Evolutionary conservation across 805 yeast species (phyloP), one percentile per base, ranked within the genome.

Genomic region (Geotrichum ghanense): DNA sequence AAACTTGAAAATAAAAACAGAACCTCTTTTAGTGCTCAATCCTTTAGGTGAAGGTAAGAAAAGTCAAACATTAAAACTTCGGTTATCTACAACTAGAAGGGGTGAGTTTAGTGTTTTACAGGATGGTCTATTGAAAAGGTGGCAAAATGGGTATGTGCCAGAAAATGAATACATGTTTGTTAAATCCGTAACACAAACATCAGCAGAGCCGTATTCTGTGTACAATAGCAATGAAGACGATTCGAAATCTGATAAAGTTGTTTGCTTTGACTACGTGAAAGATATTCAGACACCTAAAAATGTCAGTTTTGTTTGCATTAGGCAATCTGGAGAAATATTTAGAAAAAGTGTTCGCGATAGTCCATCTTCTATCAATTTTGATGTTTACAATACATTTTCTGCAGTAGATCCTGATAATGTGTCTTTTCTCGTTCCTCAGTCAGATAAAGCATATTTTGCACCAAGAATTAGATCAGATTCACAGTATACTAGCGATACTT

Each of bases 291-390:
- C 76, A 2, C 64, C 60, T n/a, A 72, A 79, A 20, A 74, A 77
- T 1, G 73, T 83, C 6, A 78, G 81, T 54, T 71, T 85, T 48
- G 78, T 89, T 23, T 88, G 97, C 62, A 82, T 89, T 83, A 70
- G 96, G 52, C 94, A 86, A 56, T 83, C 95, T 1, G 97, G 97
- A 2, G 81, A 85, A 45, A 79, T 88, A 0, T 88, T 83, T 62
- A 71, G 82, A 48, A 84, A 84, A 89, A 75, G 81, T 0, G 83
- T 81, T 0, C 64, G 69, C 1, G 90, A 84, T 58, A 74, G 83
- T 44, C 79, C 79, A 25, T 77, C 78, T 31, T 70, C 79, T 6
- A 59, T 83, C 6, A 69, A 68, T 14, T 83, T 88, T 62, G 83
- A 79, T 53, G 77, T 90, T 0, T 74, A 70, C 54, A 65, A 65